These are phyloP conservation scores for Yamadazyma endophytica DNA, from an alignment of 805 yeast species.

Conservation along the genomic window DNA sequence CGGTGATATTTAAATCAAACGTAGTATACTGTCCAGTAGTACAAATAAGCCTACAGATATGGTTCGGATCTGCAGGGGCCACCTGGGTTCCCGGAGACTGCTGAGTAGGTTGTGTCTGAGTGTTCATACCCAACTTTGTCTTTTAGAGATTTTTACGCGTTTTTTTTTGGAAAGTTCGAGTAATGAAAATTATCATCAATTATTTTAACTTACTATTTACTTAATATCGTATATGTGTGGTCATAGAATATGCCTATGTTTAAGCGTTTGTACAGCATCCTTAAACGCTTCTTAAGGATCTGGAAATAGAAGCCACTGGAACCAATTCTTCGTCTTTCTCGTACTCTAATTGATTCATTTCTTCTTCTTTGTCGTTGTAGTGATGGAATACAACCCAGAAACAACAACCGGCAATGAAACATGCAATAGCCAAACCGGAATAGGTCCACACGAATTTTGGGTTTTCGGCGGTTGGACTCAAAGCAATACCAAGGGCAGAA, in stretches of 20 bases:
- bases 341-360: conserved; percentile 49
- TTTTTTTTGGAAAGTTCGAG: conserved; percentile 2
- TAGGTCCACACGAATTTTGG: conserved; percentile 72
- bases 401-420: conserved; percentile 52
- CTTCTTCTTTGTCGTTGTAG: conserved; percentile 55
- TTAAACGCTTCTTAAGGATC: conserved; percentile 15
- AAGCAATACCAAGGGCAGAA: conserved; percentile 70
- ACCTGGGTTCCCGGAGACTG: conserved; percentile 29
- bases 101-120: conserved; percentile 31
- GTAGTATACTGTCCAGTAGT: conserved; percentile 52
- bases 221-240: no score
- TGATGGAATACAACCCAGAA: conserved; percentile 61
- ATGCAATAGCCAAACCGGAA: conserved; percentile 56
- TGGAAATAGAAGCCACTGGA: conserved; percentile 17
- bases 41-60: conserved; percentile 56
- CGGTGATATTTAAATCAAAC: conserved; percentile 36
- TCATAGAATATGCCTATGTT: no score
- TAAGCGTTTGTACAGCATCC: no score
- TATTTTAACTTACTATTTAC: conserved; percentile 1
- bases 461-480: conserved; percentile 61
- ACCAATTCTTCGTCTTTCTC: conserved; percentile 13
- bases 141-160: conserved; percentile 1
- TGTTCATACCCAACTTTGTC: conserved; percentile 3
- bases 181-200: conserved; percentile 1
- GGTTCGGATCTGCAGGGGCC: conserved; percentile 20